Percentiles rank a stretch among this genome's conserved stretches.
Conservation (phyloP, 192 early-diverging fungal species). For the Chytriomyces hyalinus region DNA sequence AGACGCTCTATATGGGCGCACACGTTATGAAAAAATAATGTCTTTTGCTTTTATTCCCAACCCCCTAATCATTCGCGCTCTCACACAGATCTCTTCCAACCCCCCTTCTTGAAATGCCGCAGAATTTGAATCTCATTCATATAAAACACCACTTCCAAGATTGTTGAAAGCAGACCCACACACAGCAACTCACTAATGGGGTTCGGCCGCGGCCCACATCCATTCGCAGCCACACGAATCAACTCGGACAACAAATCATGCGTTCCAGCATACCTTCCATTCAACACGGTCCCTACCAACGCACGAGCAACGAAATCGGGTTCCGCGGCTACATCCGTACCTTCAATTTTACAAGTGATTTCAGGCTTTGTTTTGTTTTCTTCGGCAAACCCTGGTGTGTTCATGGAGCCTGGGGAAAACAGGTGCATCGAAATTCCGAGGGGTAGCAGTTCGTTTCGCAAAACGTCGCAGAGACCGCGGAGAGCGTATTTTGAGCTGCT, state of each 20-base stretch:
- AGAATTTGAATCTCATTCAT: constrained; percentile 7
- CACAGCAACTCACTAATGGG: constrained; percentile 13
- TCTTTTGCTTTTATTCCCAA: too few relatives aligned
- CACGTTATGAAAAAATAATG: too few relatives aligned
- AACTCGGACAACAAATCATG: constrained; percentile 47
- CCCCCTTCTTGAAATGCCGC: not conserved
- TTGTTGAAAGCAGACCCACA: not conserved
- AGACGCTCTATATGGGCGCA: too few relatives aligned
- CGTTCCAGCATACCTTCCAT: constrained; percentile 35
- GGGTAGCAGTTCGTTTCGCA: constrained; percentile 47
- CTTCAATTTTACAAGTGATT: constrained; percentile 50
- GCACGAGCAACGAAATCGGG: constrained; percentile 39
- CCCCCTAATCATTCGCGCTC: too few relatives aligned
- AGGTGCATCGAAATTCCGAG: constrained; percentile 43
- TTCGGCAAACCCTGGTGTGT: constrained; percentile 47
- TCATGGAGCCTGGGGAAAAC: constrained; percentile 50
- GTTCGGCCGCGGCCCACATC: constrained; percentile 12
- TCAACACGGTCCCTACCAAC: constrained; percentile 37
- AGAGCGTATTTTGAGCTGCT: constrained; percentile 48
- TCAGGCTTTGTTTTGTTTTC: constrained; percentile 54
- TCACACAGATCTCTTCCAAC: too few relatives aligned
- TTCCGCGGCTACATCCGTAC: constrained; percentile 29
- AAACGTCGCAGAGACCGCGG: constrained; percentile 41
- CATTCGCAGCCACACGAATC: constrained; percentile 6
- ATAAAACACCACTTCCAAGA: not conserved